Evolutionary conservation across 768 basidiomycete species (phyloP).

Genomic region (Macrolepiota dolichaula): DNA sequence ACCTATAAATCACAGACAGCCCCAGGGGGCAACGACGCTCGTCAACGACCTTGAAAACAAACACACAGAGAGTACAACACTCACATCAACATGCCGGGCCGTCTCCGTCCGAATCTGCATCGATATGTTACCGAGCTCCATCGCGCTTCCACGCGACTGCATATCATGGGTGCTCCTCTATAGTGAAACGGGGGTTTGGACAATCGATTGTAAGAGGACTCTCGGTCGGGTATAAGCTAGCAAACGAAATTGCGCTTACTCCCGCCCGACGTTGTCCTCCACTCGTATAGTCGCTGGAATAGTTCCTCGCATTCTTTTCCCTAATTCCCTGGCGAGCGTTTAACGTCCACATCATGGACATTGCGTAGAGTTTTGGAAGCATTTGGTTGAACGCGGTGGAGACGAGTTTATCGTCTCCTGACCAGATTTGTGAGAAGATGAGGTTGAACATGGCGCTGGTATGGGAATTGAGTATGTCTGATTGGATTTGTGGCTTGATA

Average conservation of each 20-base stretch:
- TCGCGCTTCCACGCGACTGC: conserved; percentile 9
- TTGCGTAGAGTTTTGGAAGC: conserved; percentile 30
- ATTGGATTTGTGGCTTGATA: background rate
- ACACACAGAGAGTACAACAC: conserved; percentile 9
- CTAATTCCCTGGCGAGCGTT: conserved; percentile 26
- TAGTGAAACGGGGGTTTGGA: background rate
- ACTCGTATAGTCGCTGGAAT: conserved; percentile 8
- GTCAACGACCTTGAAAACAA: background rate
- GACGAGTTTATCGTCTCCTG: conserved; percentile 19
- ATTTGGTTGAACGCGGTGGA: conserved; percentile 26
- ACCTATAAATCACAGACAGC: background rate
- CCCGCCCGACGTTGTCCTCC: conserved; percentile 7
- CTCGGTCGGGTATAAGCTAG: background rate
- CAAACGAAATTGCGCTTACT: background rate
- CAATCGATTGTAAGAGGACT: background rate
- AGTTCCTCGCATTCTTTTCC: conserved; percentile 8
- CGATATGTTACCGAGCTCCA: conserved; percentile 18
- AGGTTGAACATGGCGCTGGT: conserved; percentile 34
- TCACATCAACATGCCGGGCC: conserved; percentile 23
- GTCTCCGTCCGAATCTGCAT: conserved; percentile 23
- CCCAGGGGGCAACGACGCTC: no score
- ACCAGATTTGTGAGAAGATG: conserved; percentile 28
- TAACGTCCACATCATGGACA: conserved; percentile 36
- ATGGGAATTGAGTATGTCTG: no score
- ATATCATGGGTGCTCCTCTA: background rate